Evolutionary conservation across 116 monocot species (phyloP).

Genomic region (Posidonia oceanica): DNA sequence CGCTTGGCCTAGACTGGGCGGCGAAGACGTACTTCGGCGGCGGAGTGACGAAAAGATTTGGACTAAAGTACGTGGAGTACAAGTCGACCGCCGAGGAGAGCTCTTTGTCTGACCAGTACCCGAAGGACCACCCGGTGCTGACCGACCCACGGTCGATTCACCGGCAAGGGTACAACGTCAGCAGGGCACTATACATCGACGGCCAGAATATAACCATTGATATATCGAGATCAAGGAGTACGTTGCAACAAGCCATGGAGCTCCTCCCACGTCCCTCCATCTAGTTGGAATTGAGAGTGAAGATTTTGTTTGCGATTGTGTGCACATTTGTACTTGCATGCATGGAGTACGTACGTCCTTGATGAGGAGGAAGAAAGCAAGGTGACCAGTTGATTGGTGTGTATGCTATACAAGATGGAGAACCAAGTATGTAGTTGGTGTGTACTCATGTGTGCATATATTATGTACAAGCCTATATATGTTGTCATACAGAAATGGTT

Average conservation of each 20-base stretch:
- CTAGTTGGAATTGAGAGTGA: not conserved
- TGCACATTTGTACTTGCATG: no score
- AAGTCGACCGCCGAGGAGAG: conserved; percentile 44
- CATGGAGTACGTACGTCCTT: no score
- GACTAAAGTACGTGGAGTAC: conserved; percentile 62
- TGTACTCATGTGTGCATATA: not conserved
- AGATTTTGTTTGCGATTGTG: not conserved
- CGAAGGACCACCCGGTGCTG: conserved; percentile 46
- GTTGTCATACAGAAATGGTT: no score
- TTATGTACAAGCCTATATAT: no score
- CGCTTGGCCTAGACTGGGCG: conserved; percentile 64
- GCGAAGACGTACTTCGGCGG: conserved; percentile 37
- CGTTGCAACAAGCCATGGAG: conserved; percentile 16
- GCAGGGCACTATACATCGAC: conserved; percentile 27
- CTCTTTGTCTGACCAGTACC: conserved; percentile 39
- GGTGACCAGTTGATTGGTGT: no score
- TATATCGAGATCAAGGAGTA: conserved; percentile 17
- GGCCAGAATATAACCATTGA: conserved; percentile 44
- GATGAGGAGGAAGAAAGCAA: no score
- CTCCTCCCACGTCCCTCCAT: conserved; percentile 2
- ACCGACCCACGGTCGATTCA: conserved; percentile 35
- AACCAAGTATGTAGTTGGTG: not conserved
- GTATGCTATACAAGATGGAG: not conserved
- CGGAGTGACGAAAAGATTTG: conserved; percentile 27
- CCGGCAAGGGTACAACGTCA: conserved; percentile 29